A percentile compares a stretch with the other conserved stretches of the same genome.
phyloP scores from a whole-genome alignment of 805 yeast genomes.

The Candida tallmaniae region DNA sequence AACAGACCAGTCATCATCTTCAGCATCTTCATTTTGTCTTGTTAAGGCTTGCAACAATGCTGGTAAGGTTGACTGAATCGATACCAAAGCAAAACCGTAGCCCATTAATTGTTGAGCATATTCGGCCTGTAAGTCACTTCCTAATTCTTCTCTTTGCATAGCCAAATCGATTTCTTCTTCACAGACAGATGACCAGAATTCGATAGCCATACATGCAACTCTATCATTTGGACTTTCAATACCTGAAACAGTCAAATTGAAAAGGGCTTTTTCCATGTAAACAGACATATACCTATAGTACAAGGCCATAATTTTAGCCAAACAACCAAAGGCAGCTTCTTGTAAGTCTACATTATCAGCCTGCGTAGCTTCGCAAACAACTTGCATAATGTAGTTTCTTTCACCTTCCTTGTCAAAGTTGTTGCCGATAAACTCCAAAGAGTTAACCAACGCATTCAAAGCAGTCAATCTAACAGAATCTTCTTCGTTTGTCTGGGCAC shows the following conservation, averaged over 20 bases:
- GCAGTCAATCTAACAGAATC: constrained; percentile 84
- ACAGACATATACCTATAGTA: constrained; percentile 88
- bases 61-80: constrained; percentile 82
- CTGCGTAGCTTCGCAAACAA: constrained; percentile 98
- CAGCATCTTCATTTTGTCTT: constrained; percentile 88
- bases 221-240: constrained; percentile 81
- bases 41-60: constrained; percentile 75
- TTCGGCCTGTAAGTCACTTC: constrained; percentile 43
- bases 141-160: constrained; percentile 57
- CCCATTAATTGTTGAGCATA: constrained; percentile 41
- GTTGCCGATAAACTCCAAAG: constrained; percentile 80
- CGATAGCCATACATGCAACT: constrained; percentile 97
- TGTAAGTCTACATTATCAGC: constrained; percentile 76
- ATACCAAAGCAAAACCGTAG: constrained; percentile 81
- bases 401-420: constrained; percentile 94
- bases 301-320: constrained; percentile 84
- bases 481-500: constrained; percentile 82
- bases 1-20: constrained; percentile 96
- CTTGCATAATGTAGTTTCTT: constrained; percentile 96
- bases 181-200: constrained; percentile 99
- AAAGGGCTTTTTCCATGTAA: constrained; percentile 96
- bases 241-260: constrained; percentile 83
- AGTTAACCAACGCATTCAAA: constrained; percentile 83
- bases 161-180: constrained; percentile 90
- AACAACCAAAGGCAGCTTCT: constrained; percentile 93